Base-by-base conservation (phyloP, 2,329 filamentous ascomycete genomes). In the Dryadomyces sulphureus region DNA sequence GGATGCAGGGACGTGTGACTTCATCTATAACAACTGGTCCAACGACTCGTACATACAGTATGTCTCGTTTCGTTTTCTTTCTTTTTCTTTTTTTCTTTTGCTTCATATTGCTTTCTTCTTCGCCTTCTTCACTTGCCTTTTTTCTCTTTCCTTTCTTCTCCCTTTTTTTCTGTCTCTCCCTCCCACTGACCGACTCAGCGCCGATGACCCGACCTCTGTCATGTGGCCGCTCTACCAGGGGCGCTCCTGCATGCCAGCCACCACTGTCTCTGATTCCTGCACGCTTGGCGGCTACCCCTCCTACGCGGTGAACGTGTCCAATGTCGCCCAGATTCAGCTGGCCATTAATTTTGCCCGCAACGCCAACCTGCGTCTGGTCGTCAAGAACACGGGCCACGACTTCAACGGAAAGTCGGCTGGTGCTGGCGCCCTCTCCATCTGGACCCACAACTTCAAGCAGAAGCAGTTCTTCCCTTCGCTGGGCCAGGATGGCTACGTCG, bases 331-430 rank as follows among this genome's bases (percentile, higher is more conserved):
- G 41, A 60, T 71, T 34, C 68, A 70, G 57, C 58, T 66, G 5
- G 65, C 65, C 1, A 55, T 71, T 42, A 69, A 69, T 53, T 65
- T 69, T 48, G 67, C 68, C 5, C 62, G 66, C 8, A 64, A 62
- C 38, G 53, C 59, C 4, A 69, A 71, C 52, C 56, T 73, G 38
- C 68, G 70, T 1, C 55, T 74, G 9, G 64, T 72, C 30, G 60
- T 74, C 48, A 65, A 64, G 50, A 71, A 74, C 58, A 75, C 70
- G 0, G 71, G 69, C 24, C 72, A 75, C 52, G 69, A 73, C 52
- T 73, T 69, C 52, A 59, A 63, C 32, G 62, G 57, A 44, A 62
- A 62, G 54, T 61, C 57, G 4, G 50, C 51, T 6, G 64, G 64
- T n/a, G 60, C 58, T 39, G 62, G 64, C 5, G 55, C 63, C 0